Evolutionary conservation across 169 alveolate genomes (phyloP).

Genomic region (Perkinsus marinus): DNA sequence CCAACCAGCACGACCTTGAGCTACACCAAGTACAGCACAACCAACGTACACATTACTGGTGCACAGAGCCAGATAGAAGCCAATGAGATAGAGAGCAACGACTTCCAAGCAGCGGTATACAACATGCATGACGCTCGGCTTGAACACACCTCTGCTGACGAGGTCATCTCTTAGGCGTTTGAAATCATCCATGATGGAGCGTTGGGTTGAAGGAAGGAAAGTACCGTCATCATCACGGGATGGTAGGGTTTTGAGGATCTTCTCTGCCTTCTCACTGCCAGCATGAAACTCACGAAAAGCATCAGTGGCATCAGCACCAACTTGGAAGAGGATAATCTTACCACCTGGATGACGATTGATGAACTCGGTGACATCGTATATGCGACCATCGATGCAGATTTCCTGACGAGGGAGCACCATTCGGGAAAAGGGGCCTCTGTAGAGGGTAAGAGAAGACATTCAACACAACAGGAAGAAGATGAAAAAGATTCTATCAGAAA

Average conservation of each 20-base stretch:
- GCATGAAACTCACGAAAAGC: slow-evolving; percentile 1
- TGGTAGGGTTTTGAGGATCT: not conserved
- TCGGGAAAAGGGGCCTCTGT: not conserved
- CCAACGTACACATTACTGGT: not conserved
- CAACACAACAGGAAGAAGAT: too few relatives aligned
- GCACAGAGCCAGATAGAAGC: not conserved
- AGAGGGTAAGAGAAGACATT: not conserved
- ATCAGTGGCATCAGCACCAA: slow-evolving; percentile 2
- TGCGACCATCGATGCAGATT: not conserved
- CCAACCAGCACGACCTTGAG: slow-evolving; percentile 10
- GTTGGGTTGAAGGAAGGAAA: not conserved
- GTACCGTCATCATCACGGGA: not conserved
- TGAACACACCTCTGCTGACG: not conserved
- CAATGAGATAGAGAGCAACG: not conserved
- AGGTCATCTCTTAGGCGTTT: not conserved
- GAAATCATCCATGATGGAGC: not conserved
- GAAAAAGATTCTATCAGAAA: too few relatives aligned
- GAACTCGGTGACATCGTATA: not conserved
- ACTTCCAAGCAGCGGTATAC: not conserved
- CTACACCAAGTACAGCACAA: not conserved
- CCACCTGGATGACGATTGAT: slow-evolving; percentile 4
- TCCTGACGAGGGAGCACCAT: too few relatives aligned
- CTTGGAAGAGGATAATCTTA: not conserved
- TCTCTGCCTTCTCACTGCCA: not conserved
- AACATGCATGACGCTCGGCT: not conserved